Conservation (phyloP, 202 grass and related monocot genomes). For the Schoenoplectus triqueter region DNA sequence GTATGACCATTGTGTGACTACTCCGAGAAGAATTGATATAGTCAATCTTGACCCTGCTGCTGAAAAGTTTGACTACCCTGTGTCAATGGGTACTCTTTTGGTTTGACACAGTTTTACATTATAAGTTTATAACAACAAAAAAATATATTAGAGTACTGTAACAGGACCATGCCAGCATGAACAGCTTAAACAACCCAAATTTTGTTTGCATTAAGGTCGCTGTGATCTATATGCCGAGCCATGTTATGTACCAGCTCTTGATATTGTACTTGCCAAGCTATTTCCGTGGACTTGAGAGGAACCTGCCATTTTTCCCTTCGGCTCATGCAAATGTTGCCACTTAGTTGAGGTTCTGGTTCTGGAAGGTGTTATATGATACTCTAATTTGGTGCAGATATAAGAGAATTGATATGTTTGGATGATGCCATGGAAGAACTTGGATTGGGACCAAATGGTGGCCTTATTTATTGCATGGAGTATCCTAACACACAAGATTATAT, state of each 20-base stretch:
- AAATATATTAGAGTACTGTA: neutral
- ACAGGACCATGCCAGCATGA: neutral
- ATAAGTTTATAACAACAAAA: neutral
- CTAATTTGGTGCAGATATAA: constrained; percentile 62
- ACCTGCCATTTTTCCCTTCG: neutral
- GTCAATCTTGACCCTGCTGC: constrained; percentile 98
- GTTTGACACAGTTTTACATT: neutral
- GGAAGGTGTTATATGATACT: neutral
- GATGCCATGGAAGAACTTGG: constrained; percentile 96
- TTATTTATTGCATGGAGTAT: constrained; percentile 99
- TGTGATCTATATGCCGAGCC: neutral
- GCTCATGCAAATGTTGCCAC: too few relatives aligned
- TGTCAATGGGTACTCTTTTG: constrained; percentile 58
- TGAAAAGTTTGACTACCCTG: constrained; percentile 83
- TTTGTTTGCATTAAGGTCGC: neutral
- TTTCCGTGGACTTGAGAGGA: neutral
- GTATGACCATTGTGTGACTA: constrained; percentile 69
- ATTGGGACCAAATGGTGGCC: constrained; percentile 85
- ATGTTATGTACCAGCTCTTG: neutral
- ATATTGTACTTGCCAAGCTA: neutral
- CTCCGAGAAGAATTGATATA: constrained; percentile 73
- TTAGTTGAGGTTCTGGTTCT: too few relatives aligned
- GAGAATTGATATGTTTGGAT: constrained; percentile 89
- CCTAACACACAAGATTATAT: constrained; percentile 40
- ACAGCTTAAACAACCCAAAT: neutral